phyloP scores from a whole-genome alignment of 2,329 filamentous ascomycete species.

The Emericellopsis cladophorae region DNA sequence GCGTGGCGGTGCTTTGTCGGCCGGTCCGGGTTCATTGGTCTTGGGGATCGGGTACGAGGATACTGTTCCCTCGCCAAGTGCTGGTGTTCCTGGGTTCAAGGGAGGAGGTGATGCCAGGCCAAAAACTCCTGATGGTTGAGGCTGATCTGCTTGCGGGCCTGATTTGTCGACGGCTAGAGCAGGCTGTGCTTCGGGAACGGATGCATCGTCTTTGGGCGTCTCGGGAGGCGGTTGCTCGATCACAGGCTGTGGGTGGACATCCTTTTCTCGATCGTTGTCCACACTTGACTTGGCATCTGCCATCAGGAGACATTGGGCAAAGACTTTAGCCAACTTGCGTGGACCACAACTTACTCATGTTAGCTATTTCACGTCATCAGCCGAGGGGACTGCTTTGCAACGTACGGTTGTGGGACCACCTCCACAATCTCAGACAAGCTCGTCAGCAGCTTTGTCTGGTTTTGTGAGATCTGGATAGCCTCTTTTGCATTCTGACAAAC shows the following conservation, averaged over 20 bases:
- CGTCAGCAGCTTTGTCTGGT: constrained; percentile 8
- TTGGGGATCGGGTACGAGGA: background rate
- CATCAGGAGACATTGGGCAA: constrained; percentile 2
- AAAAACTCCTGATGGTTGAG: background rate
- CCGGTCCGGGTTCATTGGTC: background rate
- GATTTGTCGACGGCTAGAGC: background rate
- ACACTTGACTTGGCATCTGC: background rate
- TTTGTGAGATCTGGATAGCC: constrained; percentile 10
- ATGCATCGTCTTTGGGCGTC: too few species aligned
- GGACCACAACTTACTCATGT: constrained; percentile 11
- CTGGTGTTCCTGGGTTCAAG: constrained; percentile 1
- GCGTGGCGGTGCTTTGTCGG: background rate
- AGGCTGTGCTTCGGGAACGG: too few species aligned
- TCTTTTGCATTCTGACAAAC: constrained; percentile 16
- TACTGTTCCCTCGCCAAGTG: background rate
- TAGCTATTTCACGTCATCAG: background rate
- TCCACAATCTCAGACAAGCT: constrained; percentile 12
- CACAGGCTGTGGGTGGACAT: too few species aligned
- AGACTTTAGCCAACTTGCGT: constrained; percentile 14
- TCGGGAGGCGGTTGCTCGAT: too few species aligned
- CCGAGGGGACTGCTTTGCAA: background rate
- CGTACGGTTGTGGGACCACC: constrained; percentile 17
- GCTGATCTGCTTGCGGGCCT: background rate
- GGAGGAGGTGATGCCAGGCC: constrained; percentile 2
- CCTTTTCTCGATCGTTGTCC: too few species aligned